Conservation (phyloP, 805 yeast species). For the Metschnikowia shivogae region DNA sequence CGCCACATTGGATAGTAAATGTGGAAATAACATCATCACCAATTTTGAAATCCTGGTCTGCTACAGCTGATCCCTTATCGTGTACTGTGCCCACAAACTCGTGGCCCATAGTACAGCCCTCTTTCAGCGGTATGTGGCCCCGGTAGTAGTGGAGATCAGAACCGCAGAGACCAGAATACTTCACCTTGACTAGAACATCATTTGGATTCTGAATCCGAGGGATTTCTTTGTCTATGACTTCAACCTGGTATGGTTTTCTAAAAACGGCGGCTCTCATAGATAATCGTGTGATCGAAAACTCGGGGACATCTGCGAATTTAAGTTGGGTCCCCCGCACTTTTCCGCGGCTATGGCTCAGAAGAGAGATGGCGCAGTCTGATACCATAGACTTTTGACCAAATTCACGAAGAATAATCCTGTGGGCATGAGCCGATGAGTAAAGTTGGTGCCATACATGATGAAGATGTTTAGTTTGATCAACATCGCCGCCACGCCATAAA, state of each 20-base stretch:
- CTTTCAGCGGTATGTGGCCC: slow-evolving; percentile 41
- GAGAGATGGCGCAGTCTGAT: neutral
- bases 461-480: slow-evolving; percentile 13
- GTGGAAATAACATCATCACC: slow-evolving; percentile 44
- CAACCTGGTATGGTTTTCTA: slow-evolving; percentile 40
- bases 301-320: neutral
- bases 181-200: slow-evolving; percentile 47
- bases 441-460: neutral
- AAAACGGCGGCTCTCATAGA: slow-evolving; percentile 50
- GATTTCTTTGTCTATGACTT: slow-evolving; percentile 34
- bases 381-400: neutral
- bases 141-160: slow-evolving; percentile 52
- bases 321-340: slow-evolving; percentile 1
- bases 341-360: slow-evolving; percentile 4
- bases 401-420: neutral
- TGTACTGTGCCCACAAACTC: slow-evolving; percentile 46
- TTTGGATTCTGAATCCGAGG: slow-evolving; percentile 36
- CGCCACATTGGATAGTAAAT: slow-evolving; percentile 57
- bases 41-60: slow-evolving; percentile 26
- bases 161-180: slow-evolving; percentile 50
- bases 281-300: neutral
- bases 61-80: slow-evolving; percentile 31
- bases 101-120: slow-evolving; percentile 47
- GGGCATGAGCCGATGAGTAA: neutral
- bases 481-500: slow-evolving; percentile 15